Evolutionary conservation across 2,329 filamentous ascomycete species (phyloP).

Genomic region (Aspergillus fumigatus): DNA sequence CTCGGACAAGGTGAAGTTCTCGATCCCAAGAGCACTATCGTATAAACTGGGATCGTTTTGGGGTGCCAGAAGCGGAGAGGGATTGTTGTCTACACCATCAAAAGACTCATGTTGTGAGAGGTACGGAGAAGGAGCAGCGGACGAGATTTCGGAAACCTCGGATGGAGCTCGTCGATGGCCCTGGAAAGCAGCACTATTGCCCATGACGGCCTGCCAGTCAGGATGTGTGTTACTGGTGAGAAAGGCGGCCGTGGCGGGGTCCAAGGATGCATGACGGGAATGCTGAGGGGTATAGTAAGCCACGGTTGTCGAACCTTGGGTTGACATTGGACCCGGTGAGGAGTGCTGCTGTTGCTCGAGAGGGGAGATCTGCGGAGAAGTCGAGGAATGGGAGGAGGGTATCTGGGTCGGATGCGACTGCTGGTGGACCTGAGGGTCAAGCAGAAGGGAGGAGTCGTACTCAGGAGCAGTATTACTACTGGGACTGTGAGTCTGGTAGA

Average conservation of each 20-base stretch:
- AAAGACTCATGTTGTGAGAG: conserved; percentile 73
- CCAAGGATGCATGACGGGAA: conserved; percentile 57
- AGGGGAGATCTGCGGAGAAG: conserved; percentile 54
- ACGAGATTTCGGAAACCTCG: conserved; percentile 89
- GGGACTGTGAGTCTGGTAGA: conserved; percentile 33
- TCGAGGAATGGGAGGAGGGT: conserved; percentile 48
- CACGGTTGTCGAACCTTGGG: conserved; percentile 51
- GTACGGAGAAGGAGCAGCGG: conserved; percentile 78
- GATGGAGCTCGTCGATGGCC: conserved; percentile 80
- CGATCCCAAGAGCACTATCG: conserved; percentile 72
- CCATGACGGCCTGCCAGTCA: conserved; percentile 56
- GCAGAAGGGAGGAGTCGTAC: conserved; percentile 36
- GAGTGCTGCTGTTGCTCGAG: conserved; percentile 50
- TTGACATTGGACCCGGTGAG: conserved; percentile 51
- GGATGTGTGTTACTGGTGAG: conserved; percentile 46
- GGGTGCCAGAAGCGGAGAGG: conserved; percentile 75
- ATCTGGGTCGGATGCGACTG: conserved; percentile 36
- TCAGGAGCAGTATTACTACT: conserved; percentile 28
- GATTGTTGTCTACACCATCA: conserved; percentile 64
- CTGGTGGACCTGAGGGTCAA: conserved; percentile 39
- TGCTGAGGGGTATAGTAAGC: conserved; percentile 51
- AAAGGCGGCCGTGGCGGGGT: conserved; percentile 57
- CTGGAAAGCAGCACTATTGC: conserved; percentile 59
- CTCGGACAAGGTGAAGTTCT: conserved; percentile 75
- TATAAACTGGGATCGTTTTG: conserved; percentile 68